phyloP scores from a whole-genome alignment of 2,329 filamentous ascomycete genomes.

The Neonectria sp. region DNA sequence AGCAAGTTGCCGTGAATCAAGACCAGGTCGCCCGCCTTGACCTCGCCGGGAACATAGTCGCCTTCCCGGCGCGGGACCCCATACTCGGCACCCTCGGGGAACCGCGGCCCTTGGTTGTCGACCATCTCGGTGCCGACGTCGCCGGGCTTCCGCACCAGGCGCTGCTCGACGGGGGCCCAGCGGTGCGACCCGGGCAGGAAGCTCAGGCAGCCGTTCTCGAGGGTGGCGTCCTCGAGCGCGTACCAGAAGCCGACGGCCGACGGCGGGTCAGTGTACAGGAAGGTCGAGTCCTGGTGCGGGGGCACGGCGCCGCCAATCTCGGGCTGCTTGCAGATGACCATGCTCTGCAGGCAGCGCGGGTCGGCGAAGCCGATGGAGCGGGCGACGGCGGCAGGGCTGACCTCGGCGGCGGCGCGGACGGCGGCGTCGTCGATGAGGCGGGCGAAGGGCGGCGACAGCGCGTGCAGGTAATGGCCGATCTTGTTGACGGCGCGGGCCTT shows the following conservation, averaged over 20 bases:
- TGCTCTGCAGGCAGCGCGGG: constrained; percentile 87
- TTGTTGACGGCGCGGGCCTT: constrained; percentile 92
- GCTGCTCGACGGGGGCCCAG: constrained; percentile 77
- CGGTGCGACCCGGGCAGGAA: constrained; percentile 88
- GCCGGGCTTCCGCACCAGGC: constrained; percentile 79
- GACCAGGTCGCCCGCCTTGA: constrained; percentile 91
- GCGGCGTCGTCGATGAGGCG: constrained; percentile 67
- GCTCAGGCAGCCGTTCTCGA: constrained; percentile 88
- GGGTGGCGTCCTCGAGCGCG: constrained; percentile 91
- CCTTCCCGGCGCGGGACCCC: constrained; percentile 59
- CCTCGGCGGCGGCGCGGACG: constrained; percentile 47
- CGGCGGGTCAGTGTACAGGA: constrained; percentile 91
- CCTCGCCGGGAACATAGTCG: constrained; percentile 83
- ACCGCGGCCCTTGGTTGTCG: constrained; percentile 75
- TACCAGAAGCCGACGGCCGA: constrained; percentile 98
- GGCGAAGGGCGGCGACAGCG: constrained; percentile 77
- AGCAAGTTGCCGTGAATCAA: constrained; percentile 96
- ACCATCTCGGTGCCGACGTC: constrained; percentile 77
- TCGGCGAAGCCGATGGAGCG: constrained; percentile 80
- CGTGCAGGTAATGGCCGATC: constrained; percentile 85
- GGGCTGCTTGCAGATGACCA: constrained; percentile 99
- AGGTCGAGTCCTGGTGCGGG: constrained; percentile 93
- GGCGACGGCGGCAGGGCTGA: constrained; percentile 75
- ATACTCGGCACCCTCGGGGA: constrained; percentile 70
- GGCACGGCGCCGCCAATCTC: constrained; percentile 94